phyloP scores from a whole-genome alignment of 116 monocot genomes.

The Cymodocea nodosa region DNA sequence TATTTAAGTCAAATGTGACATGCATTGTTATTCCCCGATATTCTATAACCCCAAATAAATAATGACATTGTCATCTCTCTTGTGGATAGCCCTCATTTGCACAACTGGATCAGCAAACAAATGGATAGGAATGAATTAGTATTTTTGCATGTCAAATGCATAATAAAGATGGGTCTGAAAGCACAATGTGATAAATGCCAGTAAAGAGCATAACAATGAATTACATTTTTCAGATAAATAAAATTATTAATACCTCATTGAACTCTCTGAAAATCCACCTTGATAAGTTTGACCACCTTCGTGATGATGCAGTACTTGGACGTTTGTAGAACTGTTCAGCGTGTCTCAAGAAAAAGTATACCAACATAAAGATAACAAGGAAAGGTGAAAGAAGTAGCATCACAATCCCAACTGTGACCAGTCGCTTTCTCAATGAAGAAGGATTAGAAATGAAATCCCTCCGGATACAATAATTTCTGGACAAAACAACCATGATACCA shows the following conservation, averaged over 20 bases:
- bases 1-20: no score
- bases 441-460: slow-evolving; percentile 75
- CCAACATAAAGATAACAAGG: slow-evolving; percentile 84
- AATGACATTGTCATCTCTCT: no score
- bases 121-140: no score
- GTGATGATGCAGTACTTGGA: slow-evolving; percentile 82
- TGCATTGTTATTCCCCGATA: no score
- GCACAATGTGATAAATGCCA: no score
- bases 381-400: slow-evolving; percentile 87
- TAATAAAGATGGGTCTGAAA: no score
- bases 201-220: not conserved
- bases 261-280: slow-evolving; percentile 95
- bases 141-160: no score
- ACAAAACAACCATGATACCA: not conserved
- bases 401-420: slow-evolving; percentile 51
- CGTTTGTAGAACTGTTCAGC: slow-evolving; percentile 97
- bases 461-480: slow-evolving; percentile 81
- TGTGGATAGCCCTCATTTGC: no score
- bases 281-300: slow-evolving; percentile 96
- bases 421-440: slow-evolving; percentile 54
- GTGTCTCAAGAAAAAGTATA: slow-evolving; percentile 82
- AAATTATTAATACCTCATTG: slow-evolving; percentile 62
- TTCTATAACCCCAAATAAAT: no score
- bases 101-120: no score
- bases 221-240: not conserved